phyloP scores from a whole-genome alignment of 2,329 filamentous ascomycete genomes.

The Elsinoe arachidis region DNA sequence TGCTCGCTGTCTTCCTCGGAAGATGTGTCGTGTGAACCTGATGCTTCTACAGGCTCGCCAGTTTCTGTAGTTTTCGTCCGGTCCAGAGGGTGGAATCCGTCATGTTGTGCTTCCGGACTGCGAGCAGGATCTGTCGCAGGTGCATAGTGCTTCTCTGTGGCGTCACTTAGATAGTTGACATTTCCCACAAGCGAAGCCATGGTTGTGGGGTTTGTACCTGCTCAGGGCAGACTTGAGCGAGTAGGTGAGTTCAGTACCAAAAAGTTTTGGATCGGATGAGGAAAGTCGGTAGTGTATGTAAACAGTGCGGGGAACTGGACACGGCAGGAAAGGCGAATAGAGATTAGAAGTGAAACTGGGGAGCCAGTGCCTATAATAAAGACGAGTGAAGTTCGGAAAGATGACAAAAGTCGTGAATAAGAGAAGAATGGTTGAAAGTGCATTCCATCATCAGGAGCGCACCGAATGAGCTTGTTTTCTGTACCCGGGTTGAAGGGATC shows the following conservation, averaged over 20 bases:
- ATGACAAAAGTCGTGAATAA: not conserved
- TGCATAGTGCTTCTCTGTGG: slow-evolving; percentile 8
- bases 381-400: not conserved
- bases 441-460: slow-evolving; percentile 1
- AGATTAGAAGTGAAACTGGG: not conserved
- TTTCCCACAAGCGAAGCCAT: slow-evolving; percentile 12
- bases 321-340: not conserved
- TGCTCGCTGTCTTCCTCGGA: slow-evolving; percentile 24
- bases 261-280: not conserved
- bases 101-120: not conserved
- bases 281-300: not conserved
- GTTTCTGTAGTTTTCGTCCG: slow-evolving; percentile 3
- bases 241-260: not conserved
- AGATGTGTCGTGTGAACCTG: slow-evolving; percentile 1
- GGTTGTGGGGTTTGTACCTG: not conserved
- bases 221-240: not conserved
- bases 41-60: slow-evolving; percentile 10
- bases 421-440: not conserved
- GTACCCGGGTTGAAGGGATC: not conserved
- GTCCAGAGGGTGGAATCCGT: not conserved
- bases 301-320: slow-evolving; percentile 6
- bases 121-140: not conserved
- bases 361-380: not conserved
- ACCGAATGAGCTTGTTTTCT: not conserved
- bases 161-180: not conserved